Conservation (phyloP, 1,284 basidiomycete species). For the Trichosporon inkin region DNA sequence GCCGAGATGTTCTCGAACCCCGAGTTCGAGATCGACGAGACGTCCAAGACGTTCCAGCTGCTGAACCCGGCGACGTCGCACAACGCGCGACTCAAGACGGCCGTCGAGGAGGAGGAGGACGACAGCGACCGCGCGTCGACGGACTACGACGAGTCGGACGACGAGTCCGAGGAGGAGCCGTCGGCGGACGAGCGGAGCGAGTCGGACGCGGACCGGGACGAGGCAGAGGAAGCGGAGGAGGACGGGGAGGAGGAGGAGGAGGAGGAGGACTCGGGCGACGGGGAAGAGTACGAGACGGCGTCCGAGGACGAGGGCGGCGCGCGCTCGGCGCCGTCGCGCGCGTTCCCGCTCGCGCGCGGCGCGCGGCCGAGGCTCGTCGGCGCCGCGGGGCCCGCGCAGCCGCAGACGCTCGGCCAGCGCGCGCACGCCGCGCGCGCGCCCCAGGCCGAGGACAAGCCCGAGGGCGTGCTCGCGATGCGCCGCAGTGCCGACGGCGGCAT, state of each 20-base stretch:
- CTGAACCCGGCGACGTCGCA: slow-evolving; percentile 78
- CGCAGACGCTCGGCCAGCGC: slow-evolving; percentile 48
- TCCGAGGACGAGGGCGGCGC: slow-evolving; percentile 53
- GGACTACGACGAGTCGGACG: slow-evolving; percentile 54
- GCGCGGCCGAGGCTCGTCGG: slow-evolving; percentile 34
- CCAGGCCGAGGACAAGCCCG: slow-evolving; percentile 24
- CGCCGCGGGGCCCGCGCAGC: slow-evolving; percentile 24
- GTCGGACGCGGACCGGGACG: slow-evolving; percentile 13
- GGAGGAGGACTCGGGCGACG: slow-evolving; percentile 54
- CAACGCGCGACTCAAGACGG: slow-evolving; percentile 58
- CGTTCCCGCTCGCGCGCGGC: slow-evolving; percentile 26
- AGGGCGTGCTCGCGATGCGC: slow-evolving; percentile 44
- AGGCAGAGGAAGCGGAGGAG: slow-evolving; percentile 52
- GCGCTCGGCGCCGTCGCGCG: slow-evolving; percentile 19
- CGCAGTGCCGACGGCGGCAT: slow-evolving; percentile 51
- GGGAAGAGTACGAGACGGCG: slow-evolving; percentile 53
- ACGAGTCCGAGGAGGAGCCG: slow-evolving; percentile 52
- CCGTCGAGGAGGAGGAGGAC: slow-evolving; percentile 83
- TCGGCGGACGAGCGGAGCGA: slow-evolving; percentile 40
- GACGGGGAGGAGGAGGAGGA: slow-evolving; percentile 54
- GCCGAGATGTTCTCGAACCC: slow-evolving; percentile 85
- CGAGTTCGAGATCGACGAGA: slow-evolving; percentile 90
- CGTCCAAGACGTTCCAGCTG: slow-evolving; percentile 77
- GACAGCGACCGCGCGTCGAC: slow-evolving; percentile 71
- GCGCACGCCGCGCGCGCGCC: slow-evolving; percentile 29